phyloP scores from a whole-genome alignment of 2,329 filamentous ascomycete species.

The Aureobasidium sp. region DNA sequence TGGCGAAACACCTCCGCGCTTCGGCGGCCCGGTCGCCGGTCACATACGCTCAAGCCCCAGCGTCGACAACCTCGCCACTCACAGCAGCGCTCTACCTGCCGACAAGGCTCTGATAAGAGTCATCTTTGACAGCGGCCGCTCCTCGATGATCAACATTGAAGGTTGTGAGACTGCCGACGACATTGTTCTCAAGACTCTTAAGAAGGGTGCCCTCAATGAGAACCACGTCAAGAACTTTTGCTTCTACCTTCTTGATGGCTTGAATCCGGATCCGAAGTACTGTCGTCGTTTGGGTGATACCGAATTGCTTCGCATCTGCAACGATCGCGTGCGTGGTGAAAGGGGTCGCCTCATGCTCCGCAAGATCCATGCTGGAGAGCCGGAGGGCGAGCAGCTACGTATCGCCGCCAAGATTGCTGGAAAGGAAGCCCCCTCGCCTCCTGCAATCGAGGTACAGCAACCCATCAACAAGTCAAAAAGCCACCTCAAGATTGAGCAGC shows the following conservation, averaged over 20 bases:
- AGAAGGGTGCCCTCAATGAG: slow-evolving; percentile 81
- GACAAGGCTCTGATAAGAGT: slow-evolving; percentile 88
- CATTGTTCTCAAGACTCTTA: slow-evolving; percentile 80
- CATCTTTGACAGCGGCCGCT: slow-evolving; percentile 84
- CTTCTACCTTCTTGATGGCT: slow-evolving; percentile 85
- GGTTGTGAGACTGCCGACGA: slow-evolving; percentile 89
- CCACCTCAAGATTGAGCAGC: slow-evolving; percentile 79
- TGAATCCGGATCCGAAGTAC: slow-evolving; percentile 73
- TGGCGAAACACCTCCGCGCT: slow-evolving; percentile 33
- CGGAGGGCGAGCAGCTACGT: slow-evolving; percentile 77
- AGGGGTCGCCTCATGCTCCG: slow-evolving; percentile 83
- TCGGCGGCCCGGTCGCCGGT: slow-evolving; percentile 49
- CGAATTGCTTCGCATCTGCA: slow-evolving; percentile 86
- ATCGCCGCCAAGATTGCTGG: slow-evolving; percentile 82
- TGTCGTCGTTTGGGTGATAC: slow-evolving; percentile 78
- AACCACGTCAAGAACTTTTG: slow-evolving; percentile 93
- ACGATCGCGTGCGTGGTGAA: slow-evolving; percentile 76
- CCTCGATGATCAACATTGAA: slow-evolving; percentile 88
- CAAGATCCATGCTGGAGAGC: slow-evolving; percentile 87
- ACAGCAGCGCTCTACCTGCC: slow-evolving; percentile 73
- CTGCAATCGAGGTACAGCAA: slow-evolving; percentile 57
- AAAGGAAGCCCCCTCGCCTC: slow-evolving; percentile 55
- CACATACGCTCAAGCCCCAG: slow-evolving; percentile 78
- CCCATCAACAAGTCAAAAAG: slow-evolving; percentile 65
- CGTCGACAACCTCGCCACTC: slow-evolving; percentile 67